Base-by-base conservation (phyloP, 2,329 filamentous ascomycete genomes). In the Cercospora canescens region DNA sequence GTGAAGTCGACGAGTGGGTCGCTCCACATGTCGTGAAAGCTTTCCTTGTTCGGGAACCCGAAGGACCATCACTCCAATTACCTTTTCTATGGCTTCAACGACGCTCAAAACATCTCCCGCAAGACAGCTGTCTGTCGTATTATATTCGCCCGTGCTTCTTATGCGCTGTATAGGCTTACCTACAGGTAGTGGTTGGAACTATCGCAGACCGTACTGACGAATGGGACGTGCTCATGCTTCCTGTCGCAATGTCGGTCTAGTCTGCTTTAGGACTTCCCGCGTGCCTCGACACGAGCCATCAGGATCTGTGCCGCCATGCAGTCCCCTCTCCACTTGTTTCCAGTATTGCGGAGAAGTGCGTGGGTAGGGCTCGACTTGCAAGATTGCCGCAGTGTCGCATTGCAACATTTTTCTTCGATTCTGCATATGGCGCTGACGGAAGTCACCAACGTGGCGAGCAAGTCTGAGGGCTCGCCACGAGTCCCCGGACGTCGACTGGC, bases 401-500 rank as follows among this genome's bases (percentile, higher is more conserved):
- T 37, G 52, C 24, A 11, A 18, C 12, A 8, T 16, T 52, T 18
- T 18, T 11, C 9, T 35, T 37, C 16, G 18, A n/a, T 11, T 34
- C 26, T 37, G 3, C 18, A 7, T 37, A 69, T 69, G 67, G 65
- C 69, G 24, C 50, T 32, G 26, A 67, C 67, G 21, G 59, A 59
- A 41, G 60, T 45, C 16, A 58, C 61, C 8, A 63, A 67, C 48
- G 57, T 64, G 24, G 48, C 60, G 45, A 64, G 57, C 60, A 66
- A 54, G 30, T 37, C 59, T 34, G 64, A 69, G 16, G 56, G 65
- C 16, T 58, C 62, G 16, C 52, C 62, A 26, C 41, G 34, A 41
- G 59, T 48, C 35, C 37, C 52, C 24, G 64, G 71, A 54, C 69
- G 67, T 62, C 73, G 70, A 63, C 64, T 75, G 41, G 65, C 70